A percentile compares a stretch with the other conserved stretches of the same genome.
Conservation (phyloP, 306 rosid species). For the Quercus variabilis region DNA sequence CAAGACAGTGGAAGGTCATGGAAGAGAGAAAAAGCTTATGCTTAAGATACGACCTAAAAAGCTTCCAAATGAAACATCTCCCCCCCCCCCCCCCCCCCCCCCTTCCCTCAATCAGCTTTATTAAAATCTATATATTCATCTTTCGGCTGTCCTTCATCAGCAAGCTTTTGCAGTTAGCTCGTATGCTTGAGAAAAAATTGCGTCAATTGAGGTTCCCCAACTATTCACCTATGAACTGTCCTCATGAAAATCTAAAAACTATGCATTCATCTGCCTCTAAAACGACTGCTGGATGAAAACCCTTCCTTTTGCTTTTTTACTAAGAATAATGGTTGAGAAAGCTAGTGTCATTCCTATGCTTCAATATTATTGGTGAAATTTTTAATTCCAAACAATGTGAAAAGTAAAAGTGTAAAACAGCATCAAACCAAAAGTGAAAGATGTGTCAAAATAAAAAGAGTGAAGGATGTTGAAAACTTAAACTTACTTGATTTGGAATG, state of each 20-base stretch:
- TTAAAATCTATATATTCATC: neutral
- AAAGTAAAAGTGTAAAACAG: no score
- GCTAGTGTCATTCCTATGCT: constrained; percentile 2
- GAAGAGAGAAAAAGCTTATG: no score
- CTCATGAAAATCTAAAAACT: neutral
- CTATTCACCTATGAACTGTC: constrained; percentile 5
- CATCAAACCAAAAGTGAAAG: no score
- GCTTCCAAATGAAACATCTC: neutral
- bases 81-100: neutral
- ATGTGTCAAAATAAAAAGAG: no score
- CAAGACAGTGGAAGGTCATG: no score
- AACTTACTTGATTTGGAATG: no score
- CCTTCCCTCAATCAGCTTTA: neutral
- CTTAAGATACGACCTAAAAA: neutral
- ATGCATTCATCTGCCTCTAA: neutral
- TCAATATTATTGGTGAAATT: neutral
- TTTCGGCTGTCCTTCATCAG: neutral
- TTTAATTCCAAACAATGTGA: no score
- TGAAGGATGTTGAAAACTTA: no score
- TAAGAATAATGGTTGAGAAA: constrained; percentile 45
- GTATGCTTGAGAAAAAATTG: constrained; percentile 19
- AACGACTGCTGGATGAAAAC: constrained; percentile 17
- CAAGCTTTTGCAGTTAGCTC: neutral
- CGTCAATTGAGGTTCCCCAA: constrained; percentile 25
- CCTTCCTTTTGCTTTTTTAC: constrained; percentile 21